Evolutionary conservation across 2,329 filamentous ascomycete species (phyloP).

Genomic region (Ophiostoma ips): DNA sequence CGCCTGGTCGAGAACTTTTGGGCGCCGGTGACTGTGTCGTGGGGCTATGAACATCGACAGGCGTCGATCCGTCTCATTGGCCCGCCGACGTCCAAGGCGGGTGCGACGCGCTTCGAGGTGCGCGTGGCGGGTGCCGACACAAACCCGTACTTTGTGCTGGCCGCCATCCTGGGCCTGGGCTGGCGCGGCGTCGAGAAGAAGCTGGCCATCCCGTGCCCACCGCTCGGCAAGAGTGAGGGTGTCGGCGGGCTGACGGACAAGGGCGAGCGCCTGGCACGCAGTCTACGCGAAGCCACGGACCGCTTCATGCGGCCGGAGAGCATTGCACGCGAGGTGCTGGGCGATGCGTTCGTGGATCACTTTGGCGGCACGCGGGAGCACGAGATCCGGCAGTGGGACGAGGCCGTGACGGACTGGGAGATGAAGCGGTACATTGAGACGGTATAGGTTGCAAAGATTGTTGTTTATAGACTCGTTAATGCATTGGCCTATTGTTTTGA

Average conservation of each 20-base stretch:
- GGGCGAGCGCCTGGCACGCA: constrained; percentile 70
- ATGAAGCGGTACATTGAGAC: constrained; percentile 67
- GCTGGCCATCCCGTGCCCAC: constrained; percentile 66
- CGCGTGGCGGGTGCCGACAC: constrained; percentile 89
- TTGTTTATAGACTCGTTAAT: not conserved
- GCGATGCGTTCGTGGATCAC: constrained; percentile 91
- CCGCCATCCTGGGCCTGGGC: constrained; percentile 74
- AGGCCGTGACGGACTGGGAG: constrained; percentile 94
- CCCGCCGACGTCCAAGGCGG: constrained; percentile 70
- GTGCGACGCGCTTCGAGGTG: constrained; percentile 83
- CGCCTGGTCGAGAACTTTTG: constrained; percentile 97
- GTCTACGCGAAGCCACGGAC: constrained; percentile 67
- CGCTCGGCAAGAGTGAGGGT: constrained; percentile 72
- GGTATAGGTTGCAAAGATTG: constrained; percentile 23
- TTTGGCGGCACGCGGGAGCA: constrained; percentile 86
- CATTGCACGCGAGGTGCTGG: constrained; percentile 85
- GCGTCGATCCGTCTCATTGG: constrained; percentile 83
- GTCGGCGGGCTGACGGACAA: constrained; percentile 58
- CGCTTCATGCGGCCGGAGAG: constrained; percentile 66
- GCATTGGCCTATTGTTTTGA: not conserved
- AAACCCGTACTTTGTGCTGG: constrained; percentile 76
- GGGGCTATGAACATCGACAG: constrained; percentile 90
- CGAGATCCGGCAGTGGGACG: constrained; percentile 81
- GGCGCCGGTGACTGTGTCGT: constrained; percentile 94
- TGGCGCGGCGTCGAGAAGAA: constrained; percentile 91